Evolutionary conservation across 192 early-diverging fungal species (phyloP).

Genomic region (Podila clonocystis): DNA sequence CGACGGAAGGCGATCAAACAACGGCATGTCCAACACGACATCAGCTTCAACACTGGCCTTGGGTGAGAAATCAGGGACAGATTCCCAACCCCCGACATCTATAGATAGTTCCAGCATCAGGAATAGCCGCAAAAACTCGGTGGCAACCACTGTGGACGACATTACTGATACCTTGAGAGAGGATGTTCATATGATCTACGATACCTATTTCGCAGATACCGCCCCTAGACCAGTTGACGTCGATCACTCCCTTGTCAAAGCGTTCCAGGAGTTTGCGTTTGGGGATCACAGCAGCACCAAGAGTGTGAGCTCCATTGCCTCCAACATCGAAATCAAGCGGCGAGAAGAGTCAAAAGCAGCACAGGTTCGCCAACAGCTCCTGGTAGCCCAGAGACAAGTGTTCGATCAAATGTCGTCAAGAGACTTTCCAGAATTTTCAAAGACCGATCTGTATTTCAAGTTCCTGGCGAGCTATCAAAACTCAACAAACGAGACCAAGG

Average conservation of each 20-base stretch:
- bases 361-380: constrained; percentile 38
- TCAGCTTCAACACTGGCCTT: constrained; percentile 16
- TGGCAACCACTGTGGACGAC: constrained; percentile 13
- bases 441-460: constrained; percentile 70
- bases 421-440: constrained; percentile 69
- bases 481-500: constrained; percentile 23
- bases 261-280: constrained; percentile 44
- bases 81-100: constrained; percentile 13
- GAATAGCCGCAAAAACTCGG: constrained; percentile 26
- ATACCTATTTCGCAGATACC: constrained; percentile 58
- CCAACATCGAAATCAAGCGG: constrained; percentile 5
- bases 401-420: constrained; percentile 69
- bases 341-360: constrained; percentile 7
- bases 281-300: constrained; percentile 9
- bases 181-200: constrained; percentile 62
- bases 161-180: constrained; percentile 50
- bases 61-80: background rate
- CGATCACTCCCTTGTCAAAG: constrained; percentile 40
- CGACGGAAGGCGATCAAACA: background rate
- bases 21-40: constrained; percentile 6
- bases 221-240: constrained; percentile 52
- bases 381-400: constrained; percentile 68
- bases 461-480: constrained; percentile 66
- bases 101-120: constrained; percentile 19
- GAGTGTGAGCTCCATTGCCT: background rate